Evolutionary conservation across 805 yeast species (phyloP).

Genomic region (Wickerhamomyces rabaulensis): DNA sequence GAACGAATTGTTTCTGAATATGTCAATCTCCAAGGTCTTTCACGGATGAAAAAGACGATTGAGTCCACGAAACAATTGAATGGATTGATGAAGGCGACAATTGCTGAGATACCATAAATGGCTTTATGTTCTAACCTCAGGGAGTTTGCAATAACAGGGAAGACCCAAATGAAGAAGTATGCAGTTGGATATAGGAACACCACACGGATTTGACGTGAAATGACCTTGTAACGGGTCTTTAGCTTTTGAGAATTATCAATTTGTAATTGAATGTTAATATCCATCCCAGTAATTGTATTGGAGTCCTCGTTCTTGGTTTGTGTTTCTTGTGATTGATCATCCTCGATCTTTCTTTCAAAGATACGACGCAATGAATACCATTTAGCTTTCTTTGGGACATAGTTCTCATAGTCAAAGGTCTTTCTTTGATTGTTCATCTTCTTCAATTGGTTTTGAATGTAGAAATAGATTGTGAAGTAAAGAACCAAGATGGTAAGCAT

Average conservation of each 20-base stretch:
- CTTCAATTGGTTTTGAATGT: slow-evolving; percentile 51
- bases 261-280: slow-evolving; percentile 17
- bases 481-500: slow-evolving; percentile 56
- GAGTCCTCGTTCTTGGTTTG: neutral
- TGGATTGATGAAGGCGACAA: slow-evolving; percentile 77
- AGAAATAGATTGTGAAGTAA: slow-evolving; percentile 66
- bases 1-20: slow-evolving; percentile 22
- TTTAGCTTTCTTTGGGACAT: neutral
- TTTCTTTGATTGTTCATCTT: slow-evolving; percentile 14
- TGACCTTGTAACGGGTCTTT: slow-evolving; percentile 55
- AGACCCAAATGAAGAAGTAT: slow-evolving; percentile 74
- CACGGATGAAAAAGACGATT: slow-evolving; percentile 68
- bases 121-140: slow-evolving; percentile 47
- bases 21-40: slow-evolving; percentile 67
- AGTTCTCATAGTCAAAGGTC: neutral
- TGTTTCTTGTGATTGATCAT: neutral
- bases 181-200: slow-evolving; percentile 83
- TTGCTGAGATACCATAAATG: slow-evolving; percentile 55
- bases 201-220: slow-evolving; percentile 71
- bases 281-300: slow-evolving; percentile 8
- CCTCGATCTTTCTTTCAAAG: slow-evolving; percentile 1
- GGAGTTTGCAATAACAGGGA: slow-evolving; percentile 67
- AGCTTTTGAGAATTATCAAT: slow-evolving; percentile 34
- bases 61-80: slow-evolving; percentile 76
- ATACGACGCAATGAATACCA: slow-evolving; percentile 3